phyloP scores from a whole-genome alignment of 208 protist genomes.

The Blastocrithidia nonstop region DNA sequence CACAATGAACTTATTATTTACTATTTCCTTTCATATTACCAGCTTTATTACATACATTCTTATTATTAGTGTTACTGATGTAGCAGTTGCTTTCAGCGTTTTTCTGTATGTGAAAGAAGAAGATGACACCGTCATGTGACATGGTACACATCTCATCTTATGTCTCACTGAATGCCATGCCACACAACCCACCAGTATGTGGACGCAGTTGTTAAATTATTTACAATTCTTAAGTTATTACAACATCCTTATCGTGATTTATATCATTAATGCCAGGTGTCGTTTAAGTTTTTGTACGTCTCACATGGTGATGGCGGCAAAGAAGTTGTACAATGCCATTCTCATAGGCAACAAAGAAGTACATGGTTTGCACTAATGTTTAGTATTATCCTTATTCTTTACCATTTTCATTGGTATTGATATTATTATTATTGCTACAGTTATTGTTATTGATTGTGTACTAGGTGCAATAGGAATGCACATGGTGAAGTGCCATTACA shows the following conservation, averaged over 20 bases:
- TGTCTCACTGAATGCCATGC: conserved; percentile 38
- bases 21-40: conserved; percentile 1
- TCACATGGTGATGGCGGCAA: conserved; percentile 75
- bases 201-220: conserved; percentile 43
- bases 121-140: conserved; percentile 68
- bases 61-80: too few relatives aligned
- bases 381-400: conserved; percentile 6
- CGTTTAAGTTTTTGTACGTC: conserved; percentile 22
- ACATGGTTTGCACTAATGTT: not conserved
- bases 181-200: conserved; percentile 35
- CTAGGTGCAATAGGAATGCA: not conserved
- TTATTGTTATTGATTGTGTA: not conserved
- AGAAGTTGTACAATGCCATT: conserved; percentile 53
- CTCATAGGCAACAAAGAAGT: conserved; percentile 3
- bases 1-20: too few relatives aligned
- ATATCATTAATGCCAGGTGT: too few relatives aligned
- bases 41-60: not conserved
- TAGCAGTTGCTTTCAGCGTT: too few relatives aligned
- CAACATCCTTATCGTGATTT: not conserved
- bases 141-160: conserved; percentile 68
- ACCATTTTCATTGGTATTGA: not conserved
- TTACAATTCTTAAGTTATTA: not conserved
- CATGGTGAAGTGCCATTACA: not conserved
- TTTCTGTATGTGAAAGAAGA: conserved; percentile 80
- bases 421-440: conserved; percentile 1